Percentiles rank a stretch among this genome's conserved stretches.
Conservation (phyloP, 1,284 basidiomycete species). For the Vanrija sp. region DNA sequence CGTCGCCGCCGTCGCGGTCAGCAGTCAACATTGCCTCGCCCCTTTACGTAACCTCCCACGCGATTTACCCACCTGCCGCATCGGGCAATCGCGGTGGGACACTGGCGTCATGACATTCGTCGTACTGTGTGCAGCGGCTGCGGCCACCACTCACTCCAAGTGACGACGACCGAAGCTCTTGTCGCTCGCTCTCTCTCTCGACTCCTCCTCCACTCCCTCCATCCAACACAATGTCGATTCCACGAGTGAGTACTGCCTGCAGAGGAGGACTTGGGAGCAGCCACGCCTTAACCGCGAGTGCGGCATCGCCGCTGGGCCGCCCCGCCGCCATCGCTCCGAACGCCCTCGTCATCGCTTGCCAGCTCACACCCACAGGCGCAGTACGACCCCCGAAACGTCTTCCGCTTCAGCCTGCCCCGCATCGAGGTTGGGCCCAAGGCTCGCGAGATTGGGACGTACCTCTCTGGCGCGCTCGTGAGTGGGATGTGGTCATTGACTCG, state of each 20-base stretch:
- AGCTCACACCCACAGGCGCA: conserved; percentile 49
- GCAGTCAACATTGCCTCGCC: no score
- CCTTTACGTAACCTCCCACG: no score
- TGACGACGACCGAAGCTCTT: no score
- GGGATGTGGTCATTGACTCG: neutral
- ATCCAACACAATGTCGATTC: conserved; percentile 25
- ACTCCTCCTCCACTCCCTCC: neutral
- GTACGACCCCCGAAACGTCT: conserved; percentile 85
- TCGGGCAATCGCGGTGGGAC: no score
- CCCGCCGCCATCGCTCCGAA: neutral
- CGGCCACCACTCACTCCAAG: no score
- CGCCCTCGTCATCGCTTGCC: neutral
- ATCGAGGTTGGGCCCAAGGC: conserved; percentile 47
- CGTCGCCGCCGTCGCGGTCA: no score
- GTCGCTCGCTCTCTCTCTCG: neutral
- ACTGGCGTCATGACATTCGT: conserved; percentile 1
- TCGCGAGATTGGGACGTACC: conserved; percentile 81
- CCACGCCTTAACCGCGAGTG: neutral
- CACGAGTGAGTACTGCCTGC: conserved; percentile 15
- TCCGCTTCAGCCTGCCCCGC: conserved; percentile 53
- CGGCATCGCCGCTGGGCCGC: neutral
- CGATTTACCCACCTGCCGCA: no score
- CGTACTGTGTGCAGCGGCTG: no score
- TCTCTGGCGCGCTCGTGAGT: conserved; percentile 83
- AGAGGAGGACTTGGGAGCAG: neutral